Evolutionary conservation across 352 stramenopile species (phyloP).

Genomic region (Globisporangium recalcitrans): DNA sequence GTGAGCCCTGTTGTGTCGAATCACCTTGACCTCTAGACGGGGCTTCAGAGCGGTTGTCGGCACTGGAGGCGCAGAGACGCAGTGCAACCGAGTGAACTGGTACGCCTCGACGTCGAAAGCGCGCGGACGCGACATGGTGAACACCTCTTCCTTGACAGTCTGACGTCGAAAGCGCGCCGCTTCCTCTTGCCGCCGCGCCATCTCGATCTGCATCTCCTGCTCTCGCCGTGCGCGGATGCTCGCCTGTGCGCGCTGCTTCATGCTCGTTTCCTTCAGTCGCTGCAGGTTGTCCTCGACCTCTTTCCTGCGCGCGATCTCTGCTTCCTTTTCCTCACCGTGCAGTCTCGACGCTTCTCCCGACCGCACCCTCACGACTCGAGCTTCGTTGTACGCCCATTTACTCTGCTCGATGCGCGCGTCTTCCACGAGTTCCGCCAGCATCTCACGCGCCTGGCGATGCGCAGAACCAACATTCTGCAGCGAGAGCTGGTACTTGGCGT

Average conservation of each 20-base stretch:
- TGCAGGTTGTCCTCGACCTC: slow-evolving; percentile 44
- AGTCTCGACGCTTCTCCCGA: slow-evolving; percentile 29
- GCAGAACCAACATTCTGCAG: slow-evolving; percentile 56
- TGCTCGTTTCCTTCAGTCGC: slow-evolving; percentile 34
- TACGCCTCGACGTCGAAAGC: slow-evolving; percentile 46
- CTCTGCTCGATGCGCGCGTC: slow-evolving; percentile 41
- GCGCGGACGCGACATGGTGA: slow-evolving; percentile 31
- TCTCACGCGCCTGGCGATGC: slow-evolving; percentile 52
- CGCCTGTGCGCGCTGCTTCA: slow-evolving; percentile 37
- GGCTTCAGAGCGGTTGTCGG: slow-evolving; percentile 1
- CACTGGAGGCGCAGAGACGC: slow-evolving; percentile 15
- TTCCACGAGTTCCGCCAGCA: slow-evolving; percentile 48
- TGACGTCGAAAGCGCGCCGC: slow-evolving; percentile 20
- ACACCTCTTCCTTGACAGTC: slow-evolving; percentile 33
- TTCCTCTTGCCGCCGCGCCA: slow-evolving; percentile 25
- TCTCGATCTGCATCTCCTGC: slow-evolving; percentile 26
- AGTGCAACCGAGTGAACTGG: slow-evolving; percentile 50
- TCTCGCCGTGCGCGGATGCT: slow-evolving; percentile 32
- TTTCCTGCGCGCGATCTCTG: slow-evolving; percentile 22
- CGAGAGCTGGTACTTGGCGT: slow-evolving; percentile 49
- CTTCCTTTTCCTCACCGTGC: slow-evolving; percentile 21
- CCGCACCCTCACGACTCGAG: slow-evolving; percentile 25
- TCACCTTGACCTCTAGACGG: slow-evolving; percentile 35
- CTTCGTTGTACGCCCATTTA: slow-evolving; percentile 52
- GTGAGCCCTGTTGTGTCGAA: slow-evolving; percentile 47